phyloP scores from a whole-genome alignment of 1,139 yeast genomes.

The Saccharomyces hybrid region DNA sequence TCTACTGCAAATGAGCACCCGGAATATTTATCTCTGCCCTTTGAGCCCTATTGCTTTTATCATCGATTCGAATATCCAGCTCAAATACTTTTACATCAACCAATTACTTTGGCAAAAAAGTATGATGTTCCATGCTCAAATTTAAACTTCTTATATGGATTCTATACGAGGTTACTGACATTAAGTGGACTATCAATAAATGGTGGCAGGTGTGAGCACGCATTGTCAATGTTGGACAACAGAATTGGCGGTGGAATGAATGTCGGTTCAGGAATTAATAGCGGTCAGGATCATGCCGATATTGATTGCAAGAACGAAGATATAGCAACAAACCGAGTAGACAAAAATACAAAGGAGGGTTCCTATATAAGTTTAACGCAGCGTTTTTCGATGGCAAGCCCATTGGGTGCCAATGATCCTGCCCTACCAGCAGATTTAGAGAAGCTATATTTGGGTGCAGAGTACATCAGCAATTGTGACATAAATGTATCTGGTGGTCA shows the following conservation, averaged over 20 bases:
- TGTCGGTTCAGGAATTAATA: not conserved
- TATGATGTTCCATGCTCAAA: conserved; percentile 15
- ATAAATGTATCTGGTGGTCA: conserved; percentile 3
- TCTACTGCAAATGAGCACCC: conserved; percentile 22
- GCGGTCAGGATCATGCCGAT: not conserved
- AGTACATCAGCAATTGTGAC: conserved; percentile 6
- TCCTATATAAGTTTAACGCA: conserved; percentile 5
- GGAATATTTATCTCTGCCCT: conserved; percentile 22
- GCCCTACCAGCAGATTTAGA: conserved; percentile 16
- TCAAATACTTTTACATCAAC: conserved; percentile 20
- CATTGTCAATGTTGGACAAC: conserved; percentile 9
- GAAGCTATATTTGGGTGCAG: conserved; percentile 15
- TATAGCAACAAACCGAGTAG: not conserved
- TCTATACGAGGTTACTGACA: conserved; percentile 22
- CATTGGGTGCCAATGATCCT: not conserved
- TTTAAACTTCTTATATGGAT: conserved; percentile 22
- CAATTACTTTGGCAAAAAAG: conserved; percentile 18
- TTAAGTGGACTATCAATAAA: conserved; percentile 22
- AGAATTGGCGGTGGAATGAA: conserved; percentile 3
- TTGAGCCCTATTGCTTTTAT: conserved; percentile 27
- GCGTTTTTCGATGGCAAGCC: conserved; percentile 3
- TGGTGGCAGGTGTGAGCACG: conserved; percentile 16
- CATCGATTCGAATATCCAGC: conserved; percentile 27
- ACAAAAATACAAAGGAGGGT: conserved; percentile 2
- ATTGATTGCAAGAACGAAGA: not conserved